Percentiles rank a stretch among this genome's conserved stretches.
These are phyloP conservation scores for Apostasia ramifera DNA, from an alignment of 106 monocot genomes.

Conservation along the genomic window DNA sequence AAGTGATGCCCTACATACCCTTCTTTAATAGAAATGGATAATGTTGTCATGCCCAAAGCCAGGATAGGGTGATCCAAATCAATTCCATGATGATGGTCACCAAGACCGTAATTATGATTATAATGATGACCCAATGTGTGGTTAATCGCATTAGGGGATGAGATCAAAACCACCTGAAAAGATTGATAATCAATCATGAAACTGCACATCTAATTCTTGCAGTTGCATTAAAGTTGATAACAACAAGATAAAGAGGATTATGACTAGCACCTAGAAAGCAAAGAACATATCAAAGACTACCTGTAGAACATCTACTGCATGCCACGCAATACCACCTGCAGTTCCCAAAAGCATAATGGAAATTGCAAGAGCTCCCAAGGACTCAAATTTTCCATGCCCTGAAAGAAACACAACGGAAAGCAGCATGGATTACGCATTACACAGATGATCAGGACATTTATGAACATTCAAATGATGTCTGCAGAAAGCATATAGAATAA, in stretches of 20 bases:
- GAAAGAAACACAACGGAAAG: constrained; percentile 5
- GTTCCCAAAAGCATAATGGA: constrained; percentile 89
- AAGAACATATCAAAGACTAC: constrained; percentile 13
- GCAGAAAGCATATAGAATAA: too few species aligned
- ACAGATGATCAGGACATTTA: too few species aligned
- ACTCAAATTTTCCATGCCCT: constrained; percentile 99
- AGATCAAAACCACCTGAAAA: constrained; percentile 60
- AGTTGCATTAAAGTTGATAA: too few species aligned
- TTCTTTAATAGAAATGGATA: constrained; percentile 92
- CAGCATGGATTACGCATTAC: too few species aligned
- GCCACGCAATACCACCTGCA: constrained; percentile 95
- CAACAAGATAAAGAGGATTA: not conserved
- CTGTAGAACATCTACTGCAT: constrained; percentile 82
- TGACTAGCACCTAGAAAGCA: not conserved
- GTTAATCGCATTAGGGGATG: constrained; percentile 42
- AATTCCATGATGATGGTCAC: constrained; percentile 82
- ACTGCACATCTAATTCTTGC: too few species aligned
- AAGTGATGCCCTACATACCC: constrained; percentile 52
- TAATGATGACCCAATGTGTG: constrained; percentile 33
- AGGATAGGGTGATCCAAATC: constrained; percentile 88
- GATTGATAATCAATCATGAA: too few species aligned
- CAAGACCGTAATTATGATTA: constrained; percentile 37
- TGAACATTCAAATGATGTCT: too few species aligned
- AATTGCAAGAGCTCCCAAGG: constrained; percentile 81
- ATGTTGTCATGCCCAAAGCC: constrained; percentile 74